A percentile compares a stretch with the other conserved stretches of the same genome.
phyloP scores from a whole-genome alignment of 257 asterid species.

The Solanum infundibuliforme region DNA sequence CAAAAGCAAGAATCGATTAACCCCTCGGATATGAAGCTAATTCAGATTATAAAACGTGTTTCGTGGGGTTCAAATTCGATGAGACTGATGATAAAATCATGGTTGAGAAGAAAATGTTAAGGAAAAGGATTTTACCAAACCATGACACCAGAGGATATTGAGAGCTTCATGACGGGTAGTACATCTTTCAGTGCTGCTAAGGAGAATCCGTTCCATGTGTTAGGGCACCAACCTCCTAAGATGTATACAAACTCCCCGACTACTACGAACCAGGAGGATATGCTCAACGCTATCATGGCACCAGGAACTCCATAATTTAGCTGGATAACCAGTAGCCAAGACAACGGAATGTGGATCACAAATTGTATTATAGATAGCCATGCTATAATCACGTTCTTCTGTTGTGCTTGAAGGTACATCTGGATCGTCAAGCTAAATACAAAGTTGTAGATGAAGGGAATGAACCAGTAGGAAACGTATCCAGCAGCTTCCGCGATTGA shows the following conservation, averaged over 20 bases:
- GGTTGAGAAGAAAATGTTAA: neutral
- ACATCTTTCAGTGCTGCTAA: constrained; percentile 58
- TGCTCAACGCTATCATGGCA: constrained; percentile 62
- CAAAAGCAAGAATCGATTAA: neutral
- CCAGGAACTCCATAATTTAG: constrained; percentile 57
- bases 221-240: constrained; percentile 82
- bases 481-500: constrained; percentile 56
- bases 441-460: constrained; percentile 32
- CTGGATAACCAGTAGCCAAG: constrained; percentile 48
- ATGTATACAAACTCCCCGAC: constrained; percentile 59
- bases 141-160: constrained; percentile 79
- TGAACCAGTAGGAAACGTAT: constrained; percentile 59
- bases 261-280: constrained; percentile 56
- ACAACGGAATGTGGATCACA: constrained; percentile 54
- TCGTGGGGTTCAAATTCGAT: neutral
- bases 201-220: constrained; percentile 71
- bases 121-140: constrained; percentile 45
- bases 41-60: neutral
- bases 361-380: constrained; percentile 48
- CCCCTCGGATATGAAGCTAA: neutral
- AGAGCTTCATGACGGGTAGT: constrained; percentile 75
- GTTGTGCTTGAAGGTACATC: constrained; percentile 91
- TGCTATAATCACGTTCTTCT: constrained; percentile 64
- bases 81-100: neutral
- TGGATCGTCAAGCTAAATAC: constrained; percentile 58